Evolutionary conservation across 176 grass and related monocot species (phyloP).

Genomic region (Triticum aestivum): DNA sequence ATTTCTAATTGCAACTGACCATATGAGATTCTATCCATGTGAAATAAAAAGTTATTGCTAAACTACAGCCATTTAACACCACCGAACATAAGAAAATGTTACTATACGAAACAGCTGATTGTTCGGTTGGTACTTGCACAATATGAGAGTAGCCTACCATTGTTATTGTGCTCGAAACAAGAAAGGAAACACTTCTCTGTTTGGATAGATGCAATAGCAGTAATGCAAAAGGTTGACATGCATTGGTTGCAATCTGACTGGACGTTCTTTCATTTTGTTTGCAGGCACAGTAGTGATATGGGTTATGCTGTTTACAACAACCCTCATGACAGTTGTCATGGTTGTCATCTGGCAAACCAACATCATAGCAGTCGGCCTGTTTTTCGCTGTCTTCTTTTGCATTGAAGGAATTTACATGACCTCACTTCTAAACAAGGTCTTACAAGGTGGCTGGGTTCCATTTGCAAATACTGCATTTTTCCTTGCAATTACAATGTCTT

Average conservation of each 20-base stretch:
- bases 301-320: conserved; percentile 92
- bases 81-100: neutral
- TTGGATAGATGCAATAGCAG: conserved; percentile 8
- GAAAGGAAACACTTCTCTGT: neutral
- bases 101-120: neutral
- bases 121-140: neutral
- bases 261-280: conserved; percentile 12
- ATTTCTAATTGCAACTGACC: neutral
- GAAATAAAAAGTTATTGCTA: neutral
- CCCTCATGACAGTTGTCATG: conserved; percentile 62
- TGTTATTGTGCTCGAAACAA: neutral
- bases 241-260: neutral
- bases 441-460: conserved; percentile 81
- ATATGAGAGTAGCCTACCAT: neutral
- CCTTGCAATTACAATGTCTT: conserved; percentile 64
- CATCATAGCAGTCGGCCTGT: conserved; percentile 29
- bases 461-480: conserved; percentile 77
- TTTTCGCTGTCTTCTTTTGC: conserved; percentile 36
- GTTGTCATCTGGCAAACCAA: conserved; percentile 61
- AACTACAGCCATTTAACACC: neutral
- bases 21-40: neutral
- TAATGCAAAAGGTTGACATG: neutral
- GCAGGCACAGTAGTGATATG: conserved; percentile 83
- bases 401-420: conserved; percentile 67
- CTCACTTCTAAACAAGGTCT: conserved; percentile 68